phyloP scores from a whole-genome alignment of 2,329 filamentous ascomycete genomes.

The Aphanoascus verrucosus region DNA sequence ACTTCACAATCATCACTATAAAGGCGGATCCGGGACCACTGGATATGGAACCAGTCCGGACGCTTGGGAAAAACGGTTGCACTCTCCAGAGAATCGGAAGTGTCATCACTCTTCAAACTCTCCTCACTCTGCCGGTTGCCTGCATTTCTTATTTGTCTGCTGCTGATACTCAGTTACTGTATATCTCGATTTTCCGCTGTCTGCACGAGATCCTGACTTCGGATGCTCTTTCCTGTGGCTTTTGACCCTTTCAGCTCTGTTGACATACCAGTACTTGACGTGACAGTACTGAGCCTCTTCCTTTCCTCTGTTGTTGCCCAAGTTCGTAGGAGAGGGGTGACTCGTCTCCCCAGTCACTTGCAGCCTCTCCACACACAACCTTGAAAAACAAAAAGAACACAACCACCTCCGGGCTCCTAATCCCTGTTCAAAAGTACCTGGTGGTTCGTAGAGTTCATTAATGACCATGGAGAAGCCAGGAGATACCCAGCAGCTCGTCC shows the following conservation, averaged over 20 bases:
- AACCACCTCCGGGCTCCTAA: background rate
- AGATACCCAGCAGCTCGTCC: slow-evolving; percentile 22
- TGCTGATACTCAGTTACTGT: too few relatives aligned
- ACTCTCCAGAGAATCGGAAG: background rate
- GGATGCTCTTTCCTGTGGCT: slow-evolving; percentile 4
- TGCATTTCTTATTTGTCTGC: background rate
- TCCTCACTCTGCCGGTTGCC: background rate
- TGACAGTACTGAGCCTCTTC: slow-evolving; percentile 2
- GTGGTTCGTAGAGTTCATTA: background rate
- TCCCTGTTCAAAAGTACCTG: background rate
- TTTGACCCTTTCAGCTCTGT: background rate
- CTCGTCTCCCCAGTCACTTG: background rate
- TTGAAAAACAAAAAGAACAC: too few relatives aligned
- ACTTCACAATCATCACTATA: background rate
- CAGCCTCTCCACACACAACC: too few relatives aligned
- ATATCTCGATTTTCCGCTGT: background rate
- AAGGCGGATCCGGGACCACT: background rate
- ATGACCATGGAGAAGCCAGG: slow-evolving; percentile 22
- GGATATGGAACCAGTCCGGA: background rate
- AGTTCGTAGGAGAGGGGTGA: background rate
- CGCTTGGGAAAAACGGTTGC: background rate
- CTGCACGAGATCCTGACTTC: background rate
- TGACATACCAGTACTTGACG: slow-evolving; percentile 1
- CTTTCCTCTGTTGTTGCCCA: background rate
- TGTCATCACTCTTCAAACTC: background rate